Evolutionary conservation across 2,329 filamentous ascomycete species (phyloP), one percentile per base, ranked within the genome.

Genomic region (Sclerotinia nivalis): DNA sequence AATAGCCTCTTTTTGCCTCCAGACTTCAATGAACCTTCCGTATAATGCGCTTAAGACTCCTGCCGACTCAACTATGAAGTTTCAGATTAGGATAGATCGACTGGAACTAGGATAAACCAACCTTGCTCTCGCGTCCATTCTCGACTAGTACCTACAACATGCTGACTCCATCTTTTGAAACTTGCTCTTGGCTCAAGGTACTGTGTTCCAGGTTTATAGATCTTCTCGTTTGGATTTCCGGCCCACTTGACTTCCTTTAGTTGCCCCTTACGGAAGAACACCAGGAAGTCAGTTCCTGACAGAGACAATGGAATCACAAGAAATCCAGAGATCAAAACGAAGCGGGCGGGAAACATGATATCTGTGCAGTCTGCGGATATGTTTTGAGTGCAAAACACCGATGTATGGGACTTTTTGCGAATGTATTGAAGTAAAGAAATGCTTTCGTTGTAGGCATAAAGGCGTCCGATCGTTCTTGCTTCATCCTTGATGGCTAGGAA

Each of bases 21-120:
- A 97, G 9, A 97, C 93, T 76, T 96, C 92, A 75, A 97, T 97
- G 78, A 97, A 97, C 78, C 88, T 88, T n/a, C 86, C 84, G 72
- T 97, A 97, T 0, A 97, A 92, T 13, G 97, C 82, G 76, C 93
- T 97, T 3, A 97, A 83, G 0, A 97, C 92, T 0, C 93, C 92
- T 0, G 93, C 93, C 0, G 93, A 97, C 79, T 97, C 93, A 2
- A 96, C 86, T 69, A 49, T 20, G 20, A n/a, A 22, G 34, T 7
- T 34, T 25, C 13, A 66, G 10, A 56, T 66, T 37, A 49, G 52
- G 9, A 20, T 20, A 0, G 6, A n/a, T 20, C 3, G 37, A 43
- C 4, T 1, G 18, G 18, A 18, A 6, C 0, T 28, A 25, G n/a
- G 18, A 37, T 18, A 20, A 22, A 69, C 60, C 12, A 59, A 43